Evolutionary conservation across 2,329 filamentous ascomycete genomes (phyloP).

Genomic region (Anthostomella pinea): DNA sequence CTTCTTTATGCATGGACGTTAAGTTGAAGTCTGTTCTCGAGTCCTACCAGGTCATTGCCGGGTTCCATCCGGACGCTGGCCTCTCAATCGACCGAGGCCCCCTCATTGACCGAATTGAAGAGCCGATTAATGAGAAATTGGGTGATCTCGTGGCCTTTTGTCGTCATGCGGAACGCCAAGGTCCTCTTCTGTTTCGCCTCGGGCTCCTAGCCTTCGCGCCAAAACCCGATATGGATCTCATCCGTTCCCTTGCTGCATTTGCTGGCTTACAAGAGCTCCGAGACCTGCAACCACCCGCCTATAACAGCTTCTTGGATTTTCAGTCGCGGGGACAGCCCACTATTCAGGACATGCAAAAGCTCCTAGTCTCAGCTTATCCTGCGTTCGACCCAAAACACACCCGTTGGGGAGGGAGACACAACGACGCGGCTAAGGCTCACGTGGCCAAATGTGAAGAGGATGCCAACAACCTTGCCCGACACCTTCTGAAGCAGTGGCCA

Average conservation of each 20-base stretch:
- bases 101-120: constrained; percentile 28
- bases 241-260: constrained; percentile 19
- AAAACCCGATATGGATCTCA: constrained; percentile 23
- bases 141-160: constrained; percentile 29
- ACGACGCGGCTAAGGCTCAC: constrained; percentile 6
- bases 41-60: constrained; percentile 30
- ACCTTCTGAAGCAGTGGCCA: constrained; percentile 17
- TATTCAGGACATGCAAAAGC: constrained; percentile 7
- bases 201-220: constrained; percentile 25
- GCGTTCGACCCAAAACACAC: not conserved
- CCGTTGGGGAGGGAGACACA: constrained; percentile 2
- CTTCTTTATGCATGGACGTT: constrained; percentile 5
- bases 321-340: constrained; percentile 15
- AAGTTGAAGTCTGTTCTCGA: constrained; percentile 17
- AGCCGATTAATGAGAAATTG: constrained; percentile 27
- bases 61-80: constrained; percentile 18
- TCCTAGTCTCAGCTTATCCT: constrained; percentile 11
- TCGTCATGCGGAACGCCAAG: constrained; percentile 8
- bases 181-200: constrained; percentile 26
- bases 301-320: constrained; percentile 17
- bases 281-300: constrained; percentile 12
- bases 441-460: constrained; percentile 10
- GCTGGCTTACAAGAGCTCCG: constrained; percentile 10
- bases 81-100: not conserved
- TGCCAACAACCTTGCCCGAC: constrained; percentile 3